These are phyloP conservation scores for Porodaedalea pini DNA, from an alignment of 1,284 basidiomycete species.

Conservation along the genomic window DNA sequence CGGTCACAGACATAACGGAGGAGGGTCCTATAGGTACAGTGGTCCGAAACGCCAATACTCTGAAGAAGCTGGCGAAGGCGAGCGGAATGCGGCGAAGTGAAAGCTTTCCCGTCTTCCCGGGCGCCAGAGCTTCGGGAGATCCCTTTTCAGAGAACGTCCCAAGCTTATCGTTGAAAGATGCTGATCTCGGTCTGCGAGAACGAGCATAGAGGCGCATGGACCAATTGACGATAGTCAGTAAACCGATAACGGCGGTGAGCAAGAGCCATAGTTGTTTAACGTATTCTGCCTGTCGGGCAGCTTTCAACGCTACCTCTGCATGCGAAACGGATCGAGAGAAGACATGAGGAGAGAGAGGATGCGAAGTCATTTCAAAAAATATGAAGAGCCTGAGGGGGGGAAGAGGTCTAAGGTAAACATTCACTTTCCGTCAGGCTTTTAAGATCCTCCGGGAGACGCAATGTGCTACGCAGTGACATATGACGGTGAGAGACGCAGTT, in stretches of 20 bases:
- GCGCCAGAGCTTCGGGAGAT: slow-evolving; percentile 22
- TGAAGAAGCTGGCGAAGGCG: slow-evolving; percentile 38
- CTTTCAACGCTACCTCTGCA: slow-evolving; percentile 30
- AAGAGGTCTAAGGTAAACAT: neutral
- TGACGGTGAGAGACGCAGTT: neutral
- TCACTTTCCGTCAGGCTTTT: neutral
- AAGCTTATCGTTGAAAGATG: slow-evolving; percentile 8
- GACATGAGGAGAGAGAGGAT: slow-evolving; percentile 20
- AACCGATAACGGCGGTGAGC: slow-evolving; percentile 37
- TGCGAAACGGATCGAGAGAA: slow-evolving; percentile 21
- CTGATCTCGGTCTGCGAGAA: slow-evolving; percentile 14
- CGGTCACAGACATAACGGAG: slow-evolving; percentile 36
- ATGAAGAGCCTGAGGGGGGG: neutral
- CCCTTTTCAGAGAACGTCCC: slow-evolving; percentile 24
- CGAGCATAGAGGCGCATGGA: slow-evolving; percentile 18
- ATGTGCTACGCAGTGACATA: neutral
- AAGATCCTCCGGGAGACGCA: neutral
- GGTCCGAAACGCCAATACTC: slow-evolving; percentile 41
- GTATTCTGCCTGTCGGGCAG: slow-evolving; percentile 28
- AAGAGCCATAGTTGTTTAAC: slow-evolving; percentile 36
- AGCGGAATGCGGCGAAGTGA: slow-evolving; percentile 33
- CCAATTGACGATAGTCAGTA: slow-evolving; percentile 34
- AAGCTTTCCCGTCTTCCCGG: slow-evolving; percentile 25
- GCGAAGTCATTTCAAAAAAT: slow-evolving; percentile 15
- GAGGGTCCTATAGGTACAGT: slow-evolving; percentile 39